Evolutionary conservation across 257 asterid genomes (phyloP).

Genomic region (Solanum sejunctum): DNA sequence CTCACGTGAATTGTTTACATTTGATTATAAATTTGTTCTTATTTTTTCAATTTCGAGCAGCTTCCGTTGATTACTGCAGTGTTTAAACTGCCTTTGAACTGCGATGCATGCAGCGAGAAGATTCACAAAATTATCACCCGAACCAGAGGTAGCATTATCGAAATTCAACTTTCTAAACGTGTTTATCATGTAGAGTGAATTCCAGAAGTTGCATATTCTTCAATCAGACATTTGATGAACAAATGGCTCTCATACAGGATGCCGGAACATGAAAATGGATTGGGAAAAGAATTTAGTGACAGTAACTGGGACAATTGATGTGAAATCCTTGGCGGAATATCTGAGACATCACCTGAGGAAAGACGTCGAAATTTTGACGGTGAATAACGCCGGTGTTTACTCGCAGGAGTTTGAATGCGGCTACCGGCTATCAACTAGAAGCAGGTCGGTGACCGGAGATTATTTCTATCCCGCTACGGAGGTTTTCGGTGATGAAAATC

Average conservation of each 20-base stretch:
- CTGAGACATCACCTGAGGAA: conserved; percentile 52
- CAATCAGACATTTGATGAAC: not conserved
- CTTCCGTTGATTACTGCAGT: conserved; percentile 44
- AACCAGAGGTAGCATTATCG: conserved; percentile 31
- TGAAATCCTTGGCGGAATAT: conserved; percentile 44
- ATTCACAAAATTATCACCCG: conserved; percentile 35
- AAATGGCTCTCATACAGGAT: conserved; percentile 27
- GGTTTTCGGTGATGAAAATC: not conserved
- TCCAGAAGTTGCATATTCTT: not conserved
- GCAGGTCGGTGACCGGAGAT: not conserved
- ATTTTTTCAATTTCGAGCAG: conserved; percentile 7
- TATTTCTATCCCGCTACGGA: not conserved
- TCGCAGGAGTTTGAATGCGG: not conserved
- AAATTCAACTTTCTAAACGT: not conserved
- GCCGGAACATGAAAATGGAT: conserved; percentile 42
- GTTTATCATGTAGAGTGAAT: not conserved
- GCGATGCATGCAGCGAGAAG: conserved; percentile 67
- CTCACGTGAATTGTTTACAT: not conserved
- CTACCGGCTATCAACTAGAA: not conserved
- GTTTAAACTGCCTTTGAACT: conserved; percentile 49
- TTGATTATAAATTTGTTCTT: not conserved
- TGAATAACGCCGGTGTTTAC: conserved; percentile 5
- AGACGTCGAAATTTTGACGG: conserved; percentile 42
- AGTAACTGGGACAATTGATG: conserved; percentile 76
- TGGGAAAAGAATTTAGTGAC: conserved; percentile 47